Percentiles rank a stretch among this genome's conserved stretches.
Evolutionary conservation across 805 yeast species (phyloP).

Genomic region (Pichia occidentalis): DNA sequence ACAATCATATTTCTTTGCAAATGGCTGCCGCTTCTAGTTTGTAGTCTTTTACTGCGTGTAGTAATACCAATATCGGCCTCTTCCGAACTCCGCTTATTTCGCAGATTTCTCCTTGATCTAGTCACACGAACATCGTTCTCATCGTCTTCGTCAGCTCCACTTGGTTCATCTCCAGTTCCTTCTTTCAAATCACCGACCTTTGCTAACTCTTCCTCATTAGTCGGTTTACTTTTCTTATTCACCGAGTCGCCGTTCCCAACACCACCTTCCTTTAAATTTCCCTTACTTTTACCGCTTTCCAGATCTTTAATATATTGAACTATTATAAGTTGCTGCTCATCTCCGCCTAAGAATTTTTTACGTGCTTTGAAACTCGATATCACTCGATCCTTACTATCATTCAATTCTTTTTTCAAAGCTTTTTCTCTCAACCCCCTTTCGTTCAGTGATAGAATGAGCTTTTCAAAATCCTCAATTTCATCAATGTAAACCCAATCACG

Average conservation of each 20-base stretch:
- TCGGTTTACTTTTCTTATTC: slow-evolving; percentile 12
- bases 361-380: slow-evolving; percentile 52
- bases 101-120: slow-evolving; percentile 10
- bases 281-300: slow-evolving; percentile 33
- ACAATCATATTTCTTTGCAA: slow-evolving; percentile 27
- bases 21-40: slow-evolving; percentile 22
- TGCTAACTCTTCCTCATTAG: slow-evolving; percentile 16
- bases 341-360: slow-evolving; percentile 44
- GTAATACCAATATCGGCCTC: slow-evolving; percentile 9
- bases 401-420: slow-evolving; percentile 54
- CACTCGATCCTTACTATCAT: slow-evolving; percentile 45
- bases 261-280: slow-evolving; percentile 26
- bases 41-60: slow-evolving; percentile 15
- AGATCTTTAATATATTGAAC: slow-evolving; percentile 32
- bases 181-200: slow-evolving; percentile 19
- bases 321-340: slow-evolving; percentile 35
- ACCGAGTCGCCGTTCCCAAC: slow-evolving; percentile 21
- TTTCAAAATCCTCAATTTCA: slow-evolving; percentile 47
- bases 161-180: slow-evolving; percentile 18
- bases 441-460: slow-evolving; percentile 59
- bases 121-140: slow-evolving; percentile 5
- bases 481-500: slow-evolving; percentile 71
- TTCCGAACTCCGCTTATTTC: slow-evolving; percentile 20
- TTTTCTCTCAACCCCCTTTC: slow-evolving; percentile 72
- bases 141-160: slow-evolving; percentile 16